A percentile compares a stretch with the other conserved stretches of the same genome.
Evolutionary conservation across 148 eudicot genomes (phyloP).

Genomic region (Rhododendron griersonianum): DNA sequence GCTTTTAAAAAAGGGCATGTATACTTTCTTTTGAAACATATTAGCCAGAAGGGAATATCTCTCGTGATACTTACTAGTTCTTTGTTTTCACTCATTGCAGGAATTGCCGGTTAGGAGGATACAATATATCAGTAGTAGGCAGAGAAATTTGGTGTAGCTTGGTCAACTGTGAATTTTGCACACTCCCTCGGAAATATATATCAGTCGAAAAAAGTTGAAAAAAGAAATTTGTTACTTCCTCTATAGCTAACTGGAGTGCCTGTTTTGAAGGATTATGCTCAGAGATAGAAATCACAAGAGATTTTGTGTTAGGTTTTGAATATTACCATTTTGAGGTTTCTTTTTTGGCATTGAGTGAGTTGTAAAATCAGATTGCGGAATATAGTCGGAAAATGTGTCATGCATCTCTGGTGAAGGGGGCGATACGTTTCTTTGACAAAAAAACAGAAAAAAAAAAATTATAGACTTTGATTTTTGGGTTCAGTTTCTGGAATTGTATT

Average conservation of each 20-base stretch:
- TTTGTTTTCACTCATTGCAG: constrained; percentile 16
- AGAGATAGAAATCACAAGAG: constrained; percentile 30
- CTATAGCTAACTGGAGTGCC: constrained; percentile 17
- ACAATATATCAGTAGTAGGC: constrained; percentile 9
- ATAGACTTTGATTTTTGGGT: not conserved
- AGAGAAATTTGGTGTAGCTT: constrained; percentile 18
- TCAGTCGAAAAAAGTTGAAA: not conserved
- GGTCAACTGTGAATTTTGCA: constrained; percentile 21
- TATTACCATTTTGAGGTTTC: constrained; percentile 13
- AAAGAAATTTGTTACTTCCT: constrained; percentile 7
- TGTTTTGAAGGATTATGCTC: constrained; percentile 18
- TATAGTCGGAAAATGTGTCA: constrained; percentile 29
- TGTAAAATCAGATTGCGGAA: constrained; percentile 46
- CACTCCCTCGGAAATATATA: constrained; percentile 9
- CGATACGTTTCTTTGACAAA: constrained; percentile 11
- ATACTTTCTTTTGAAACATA: not conserved
- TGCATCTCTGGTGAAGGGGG: constrained; percentile 15
- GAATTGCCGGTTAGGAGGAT: constrained; percentile 32
- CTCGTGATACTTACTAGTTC: not conserved
- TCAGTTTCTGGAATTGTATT: constrained; percentile 18
- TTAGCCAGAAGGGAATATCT: not conserved
- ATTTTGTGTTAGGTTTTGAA: constrained; percentile 22
- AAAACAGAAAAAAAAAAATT: not conserved
- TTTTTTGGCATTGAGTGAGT: constrained; percentile 37
- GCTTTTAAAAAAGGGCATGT: not conserved